Evolutionary conservation across 2,329 filamentous ascomycete genomes (phyloP), one percentile per base, ranked within the genome.

Genomic region (Sporothrix variecibatus): DNA sequence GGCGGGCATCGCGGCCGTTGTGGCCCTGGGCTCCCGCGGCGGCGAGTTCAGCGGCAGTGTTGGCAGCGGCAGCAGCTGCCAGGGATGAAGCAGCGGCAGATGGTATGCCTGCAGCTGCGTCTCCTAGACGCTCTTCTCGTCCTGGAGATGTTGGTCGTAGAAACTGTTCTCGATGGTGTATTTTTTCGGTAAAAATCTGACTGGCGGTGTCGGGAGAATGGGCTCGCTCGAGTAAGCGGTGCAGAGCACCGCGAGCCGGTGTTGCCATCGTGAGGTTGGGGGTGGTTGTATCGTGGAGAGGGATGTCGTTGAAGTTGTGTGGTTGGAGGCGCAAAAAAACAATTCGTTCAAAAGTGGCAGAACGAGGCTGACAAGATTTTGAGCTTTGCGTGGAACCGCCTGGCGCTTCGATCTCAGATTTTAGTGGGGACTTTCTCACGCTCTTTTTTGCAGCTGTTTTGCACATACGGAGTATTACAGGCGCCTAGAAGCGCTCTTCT

Each of bases 111-210:
- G 73, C 7, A 3, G 64, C n/a, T 5, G 12, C 15, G 43, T 31
- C 23, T 28, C 28, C 34, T 11, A 43, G 40, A 28, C 38, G 34
- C 23, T 53, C 73, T 38, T 75, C 77, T 79, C 89, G 81, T 0
- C 87, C 86, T 1, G 94, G 93, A 0, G 93, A 94, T 28, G 91
- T 92, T 7, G 94, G 91, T 58, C 92, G 90, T 3, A 98, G 89
- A 79, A 92, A 90, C 73, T 98, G 90, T 0, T 94, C 91, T 65
- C 94, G 94, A 80, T 94, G 91, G 78, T 94, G 90, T 81, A 97
- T 90, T 82, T 94, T 94, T 77, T 97, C 93, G 76, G 87, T 86
- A 86, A 92, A 95, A 82, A 97, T 93, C 72, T 90, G 87, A 46
- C 86, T 84, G 72, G 91, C 89, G 74, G 88, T 91, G 77, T 92